Base-by-base conservation (phyloP, 169 alveolate genomes). In the Eimeria necatrix region DNA sequence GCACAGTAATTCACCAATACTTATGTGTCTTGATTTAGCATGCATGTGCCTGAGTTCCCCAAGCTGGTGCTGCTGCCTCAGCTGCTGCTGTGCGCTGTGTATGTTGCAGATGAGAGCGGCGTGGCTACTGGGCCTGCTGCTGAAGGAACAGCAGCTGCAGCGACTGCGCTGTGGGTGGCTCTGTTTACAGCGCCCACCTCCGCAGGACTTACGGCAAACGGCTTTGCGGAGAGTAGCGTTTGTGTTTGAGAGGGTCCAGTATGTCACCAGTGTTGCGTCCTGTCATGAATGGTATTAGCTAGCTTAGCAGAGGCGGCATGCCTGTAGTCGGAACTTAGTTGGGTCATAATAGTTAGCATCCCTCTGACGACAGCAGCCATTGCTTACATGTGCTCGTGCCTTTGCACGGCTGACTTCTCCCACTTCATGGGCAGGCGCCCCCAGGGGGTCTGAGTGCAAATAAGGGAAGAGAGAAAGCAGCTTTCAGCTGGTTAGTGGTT, bases 61-160 rank as follows among this genome's bases (percentile, higher is more conserved):
- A 41, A 5, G 46, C 32, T 41, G 85, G 32, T 10, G 61, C 56
- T 41, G 85, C 61, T 74, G 83, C 53, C 4, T 18, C 52, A n/a
- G 46, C 46, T 71, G 83, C 83, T 71, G 83, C 83, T 22, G 24
- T 5, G 22, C 14, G 22, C 20, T 10, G 8, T 73, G 83, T 73
- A 48, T 41, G 56, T 14, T 48, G 6, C 87, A 76, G 87, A 76
- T 76, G 87, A 41, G 87, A 22, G 87, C 87, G 26, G 87, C 87
- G 18, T 76, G 87, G 87, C 61, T 76, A 22, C 49, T 76, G 52
- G 87, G 87, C 4, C 59, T 76, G 64, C 32, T 76, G 52, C 32
- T 76, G 6, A 76, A 76, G 87, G 87, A 76, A 26, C 87, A 48
- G 61, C 87, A 76, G 26, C 26, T 46, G 64, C 87, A 76, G 26